Percentiles rank a stretch among this genome's conserved stretches.
phyloP scores from a whole-genome alignment of 177 flowering plant species.

The Tripterygium wilfordii region DNA sequence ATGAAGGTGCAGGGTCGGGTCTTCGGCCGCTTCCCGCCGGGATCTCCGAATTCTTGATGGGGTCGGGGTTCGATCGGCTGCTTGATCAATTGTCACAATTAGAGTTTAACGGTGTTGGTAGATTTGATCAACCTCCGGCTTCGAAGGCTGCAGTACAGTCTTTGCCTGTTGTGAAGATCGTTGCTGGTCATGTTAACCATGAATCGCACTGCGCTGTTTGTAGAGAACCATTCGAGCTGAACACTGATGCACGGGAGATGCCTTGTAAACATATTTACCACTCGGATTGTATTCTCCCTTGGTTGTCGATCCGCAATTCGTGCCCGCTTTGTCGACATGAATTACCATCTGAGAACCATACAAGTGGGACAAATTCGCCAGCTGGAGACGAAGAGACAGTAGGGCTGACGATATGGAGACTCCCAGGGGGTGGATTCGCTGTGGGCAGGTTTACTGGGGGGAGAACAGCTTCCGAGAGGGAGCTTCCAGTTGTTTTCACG shows the following conservation, averaged over 20 bases:
- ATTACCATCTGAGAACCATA: slow-evolving; percentile 21
- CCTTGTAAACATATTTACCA: slow-evolving; percentile 38
- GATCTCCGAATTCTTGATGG: slow-evolving; percentile 39
- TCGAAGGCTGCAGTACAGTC: slow-evolving; percentile 39
- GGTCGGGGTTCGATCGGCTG: slow-evolving; percentile 40
- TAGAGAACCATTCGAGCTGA: slow-evolving; percentile 28
- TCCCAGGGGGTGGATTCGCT: slow-evolving; percentile 62
- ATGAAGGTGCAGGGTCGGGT: slow-evolving; percentile 31
- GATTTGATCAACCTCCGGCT: slow-evolving; percentile 34
- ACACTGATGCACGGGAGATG: slow-evolving; percentile 33
- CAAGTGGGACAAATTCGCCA: slow-evolving; percentile 2
- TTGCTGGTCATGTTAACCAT: slow-evolving; percentile 12
- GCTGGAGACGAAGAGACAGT: slow-evolving; percentile 31
- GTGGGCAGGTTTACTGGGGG: slow-evolving; percentile 60
- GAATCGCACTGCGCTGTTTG: slow-evolving; percentile 46
- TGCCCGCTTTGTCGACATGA: slow-evolving; percentile 38
- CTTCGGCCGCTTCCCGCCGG: slow-evolving; percentile 29
- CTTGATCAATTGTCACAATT: slow-evolving; percentile 33
- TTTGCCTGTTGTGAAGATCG: slow-evolving; percentile 30
- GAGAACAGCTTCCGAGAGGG: slow-evolving; percentile 44
- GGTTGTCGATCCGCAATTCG: slow-evolving; percentile 28
- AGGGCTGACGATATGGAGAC: slow-evolving; percentile 60
- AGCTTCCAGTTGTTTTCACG: slow-evolving; percentile 49
- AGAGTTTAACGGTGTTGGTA: slow-evolving; percentile 22
- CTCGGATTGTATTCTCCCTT: slow-evolving; percentile 25